phyloP scores from a whole-genome alignment of 1,284 basidiomycete genomes.

The Leucoagaricus sp. region DNA sequence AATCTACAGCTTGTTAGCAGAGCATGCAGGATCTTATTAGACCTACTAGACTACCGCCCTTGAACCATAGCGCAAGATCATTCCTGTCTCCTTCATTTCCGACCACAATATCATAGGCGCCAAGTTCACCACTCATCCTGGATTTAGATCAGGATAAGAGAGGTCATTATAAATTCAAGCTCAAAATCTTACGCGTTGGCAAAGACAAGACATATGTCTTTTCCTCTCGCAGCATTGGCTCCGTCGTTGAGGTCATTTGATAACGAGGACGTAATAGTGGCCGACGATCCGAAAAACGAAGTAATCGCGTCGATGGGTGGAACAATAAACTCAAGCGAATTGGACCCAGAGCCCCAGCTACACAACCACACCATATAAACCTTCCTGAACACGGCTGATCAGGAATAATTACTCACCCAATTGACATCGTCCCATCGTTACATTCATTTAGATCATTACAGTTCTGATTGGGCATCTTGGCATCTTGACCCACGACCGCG shows the following conservation, averaged over 20 bases:
- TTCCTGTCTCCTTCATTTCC: constrained; percentile 74
- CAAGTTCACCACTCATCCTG: constrained; percentile 49
- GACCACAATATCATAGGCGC: constrained; percentile 57
- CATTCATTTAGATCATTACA: constrained; percentile 46
- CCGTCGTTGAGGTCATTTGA: constrained; percentile 55
- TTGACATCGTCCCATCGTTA: constrained; percentile 48
- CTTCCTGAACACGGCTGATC: background rate
- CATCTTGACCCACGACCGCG: constrained; percentile 48
- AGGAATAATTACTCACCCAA: constrained; percentile 36
- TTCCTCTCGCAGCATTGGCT: constrained; percentile 46
- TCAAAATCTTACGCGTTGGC: constrained; percentile 50
- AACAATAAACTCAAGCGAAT: constrained; percentile 42
- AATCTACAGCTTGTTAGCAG: constrained; percentile 28
- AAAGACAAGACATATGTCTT: constrained; percentile 65
- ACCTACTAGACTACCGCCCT: constrained; percentile 38
- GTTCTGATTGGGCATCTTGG: constrained; percentile 40
- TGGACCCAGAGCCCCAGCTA: constrained; percentile 52
- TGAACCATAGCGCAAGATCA: constrained; percentile 71
- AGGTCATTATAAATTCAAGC: background rate
- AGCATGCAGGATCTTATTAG: background rate
- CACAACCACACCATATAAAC: background rate
- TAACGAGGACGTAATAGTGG: constrained; percentile 49
- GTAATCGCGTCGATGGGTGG: constrained; percentile 54
- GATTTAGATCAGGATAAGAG: background rate
- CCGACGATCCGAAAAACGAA: constrained; percentile 43